phyloP scores from a whole-genome alignment of 1,284 basidiomycete species.

The Cryptococcus wingfieldii region DNA sequence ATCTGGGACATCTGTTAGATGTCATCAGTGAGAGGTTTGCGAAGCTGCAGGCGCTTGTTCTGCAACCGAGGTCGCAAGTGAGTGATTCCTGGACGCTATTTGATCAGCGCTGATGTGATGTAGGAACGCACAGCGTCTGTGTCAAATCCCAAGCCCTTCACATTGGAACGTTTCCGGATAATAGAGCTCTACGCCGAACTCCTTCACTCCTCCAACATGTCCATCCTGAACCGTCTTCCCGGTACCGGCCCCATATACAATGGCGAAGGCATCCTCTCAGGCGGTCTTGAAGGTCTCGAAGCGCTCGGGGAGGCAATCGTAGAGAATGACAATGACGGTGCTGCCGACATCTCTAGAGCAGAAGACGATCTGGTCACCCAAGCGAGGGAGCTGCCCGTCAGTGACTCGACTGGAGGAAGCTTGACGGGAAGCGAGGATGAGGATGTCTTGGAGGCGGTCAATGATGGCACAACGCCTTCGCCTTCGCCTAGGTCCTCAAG shows the following conservation, averaged over 20 bases:
- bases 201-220: slow-evolving; percentile 97
- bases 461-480: slow-evolving; percentile 24
- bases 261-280: slow-evolving; percentile 69
- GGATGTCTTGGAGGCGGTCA: slow-evolving; percentile 68
- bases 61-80: slow-evolving; percentile 69
- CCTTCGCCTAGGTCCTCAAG: slow-evolving; percentile 15
- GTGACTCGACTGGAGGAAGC: slow-evolving; percentile 47
- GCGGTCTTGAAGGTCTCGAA: slow-evolving; percentile 73
- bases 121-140: slow-evolving; percentile 66
- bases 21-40: slow-evolving; percentile 68
- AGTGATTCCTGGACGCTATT: slow-evolving; percentile 37
- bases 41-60: slow-evolving; percentile 68
- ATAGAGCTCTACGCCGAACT: slow-evolving; percentile 96
- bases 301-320: slow-evolving; percentile 71
- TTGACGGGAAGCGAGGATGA: slow-evolving; percentile 59
- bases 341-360: slow-evolving; percentile 48
- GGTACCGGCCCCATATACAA: slow-evolving; percentile 72
- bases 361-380: slow-evolving; percentile 57
- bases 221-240: slow-evolving; percentile 75
- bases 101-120: slow-evolving; percentile 23
- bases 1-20: slow-evolving; percentile 79
- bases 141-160: slow-evolving; percentile 70
- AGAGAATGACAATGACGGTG: slow-evolving; percentile 48
- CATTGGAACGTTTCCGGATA: slow-evolving; percentile 93
- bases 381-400: slow-evolving; percentile 67